phyloP scores from a whole-genome alignment of 169 alveolate genomes.

The Eimeria falciformis region DNA sequence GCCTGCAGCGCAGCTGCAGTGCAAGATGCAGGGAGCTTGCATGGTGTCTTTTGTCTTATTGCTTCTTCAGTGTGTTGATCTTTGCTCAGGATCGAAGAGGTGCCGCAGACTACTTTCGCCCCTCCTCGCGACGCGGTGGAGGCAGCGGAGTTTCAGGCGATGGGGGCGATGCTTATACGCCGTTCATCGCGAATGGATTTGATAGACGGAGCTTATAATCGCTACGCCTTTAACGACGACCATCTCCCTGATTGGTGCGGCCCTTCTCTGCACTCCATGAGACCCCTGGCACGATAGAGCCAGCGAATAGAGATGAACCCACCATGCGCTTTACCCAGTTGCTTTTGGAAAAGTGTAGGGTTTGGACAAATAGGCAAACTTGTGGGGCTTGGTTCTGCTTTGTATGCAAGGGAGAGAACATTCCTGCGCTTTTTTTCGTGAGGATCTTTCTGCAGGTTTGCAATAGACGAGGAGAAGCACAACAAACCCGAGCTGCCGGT shows the following conservation, averaged over 20 bases:
- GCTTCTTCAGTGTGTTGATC: not conserved
- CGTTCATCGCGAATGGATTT: constrained; percentile 94
- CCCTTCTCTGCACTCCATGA: no score
- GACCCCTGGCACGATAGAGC: no score
- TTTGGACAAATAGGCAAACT: no score
- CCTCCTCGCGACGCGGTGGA: constrained; percentile 62
- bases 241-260: constrained; percentile 73
- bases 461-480: constrained; percentile 96
- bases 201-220: constrained; percentile 95
- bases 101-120: constrained; percentile 23
- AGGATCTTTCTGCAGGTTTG: constrained; percentile 93
- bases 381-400: no score
- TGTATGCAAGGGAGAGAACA: no score
- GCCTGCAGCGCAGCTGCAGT: not conserved
- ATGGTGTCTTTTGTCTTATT: no score
- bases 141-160: constrained; percentile 69
- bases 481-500: constrained; percentile 95
- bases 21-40: not conserved
- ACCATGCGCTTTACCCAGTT: no score
- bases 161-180: constrained; percentile 75
- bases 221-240: constrained; percentile 93
- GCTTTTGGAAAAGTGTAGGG: no score
- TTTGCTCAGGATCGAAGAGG: constrained; percentile 62
- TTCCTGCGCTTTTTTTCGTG: no score
- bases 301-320: no score